phyloP scores from a whole-genome alignment of 371 early-diverging fungal species.

The Mortierella sp. region DNA sequence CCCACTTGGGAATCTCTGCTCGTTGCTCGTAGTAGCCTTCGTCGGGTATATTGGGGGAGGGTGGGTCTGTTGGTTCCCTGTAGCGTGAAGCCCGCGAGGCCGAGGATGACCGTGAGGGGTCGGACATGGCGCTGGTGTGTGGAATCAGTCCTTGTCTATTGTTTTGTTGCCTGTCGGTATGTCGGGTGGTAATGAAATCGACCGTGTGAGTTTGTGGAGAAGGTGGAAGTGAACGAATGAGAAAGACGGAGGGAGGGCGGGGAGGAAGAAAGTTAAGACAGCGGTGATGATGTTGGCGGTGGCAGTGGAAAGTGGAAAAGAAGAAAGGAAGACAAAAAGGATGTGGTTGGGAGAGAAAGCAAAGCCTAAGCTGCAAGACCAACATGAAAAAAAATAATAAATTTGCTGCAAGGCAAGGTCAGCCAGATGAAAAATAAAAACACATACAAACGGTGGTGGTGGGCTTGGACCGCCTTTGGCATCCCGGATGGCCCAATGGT shows the following conservation, averaged over 20 bases:
- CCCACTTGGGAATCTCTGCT: conserved; percentile 66
- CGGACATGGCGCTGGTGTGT: conserved; percentile 25
- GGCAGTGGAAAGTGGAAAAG: not conserved
- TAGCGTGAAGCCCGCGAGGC: conserved; percentile 28
- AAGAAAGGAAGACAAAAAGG: not conserved
- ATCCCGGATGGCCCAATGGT: not conserved
- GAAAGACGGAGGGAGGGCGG: not conserved
- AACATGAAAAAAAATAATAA: not conserved
- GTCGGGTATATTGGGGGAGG: conserved; percentile 58
- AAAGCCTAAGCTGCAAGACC: not conserved
- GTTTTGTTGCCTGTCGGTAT: not conserved
- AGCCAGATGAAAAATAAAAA: not conserved
- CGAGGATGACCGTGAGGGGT: conserved; percentile 38
- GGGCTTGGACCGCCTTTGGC: not conserved
- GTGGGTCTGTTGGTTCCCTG: conserved; percentile 20
- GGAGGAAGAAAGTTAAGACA: not conserved
- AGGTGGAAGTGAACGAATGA: not conserved
- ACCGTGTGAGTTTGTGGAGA: not conserved
- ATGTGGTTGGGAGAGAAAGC: not conserved
- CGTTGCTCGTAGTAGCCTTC: conserved; percentile 78
- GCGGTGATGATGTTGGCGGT: not conserved
- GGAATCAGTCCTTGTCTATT: not conserved
- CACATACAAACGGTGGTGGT: not conserved
- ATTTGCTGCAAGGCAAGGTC: not conserved
- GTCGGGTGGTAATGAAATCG: not conserved